Base-by-base conservation (phyloP, 1,284 basidiomycete species). In the Irpex sp. region DNA sequence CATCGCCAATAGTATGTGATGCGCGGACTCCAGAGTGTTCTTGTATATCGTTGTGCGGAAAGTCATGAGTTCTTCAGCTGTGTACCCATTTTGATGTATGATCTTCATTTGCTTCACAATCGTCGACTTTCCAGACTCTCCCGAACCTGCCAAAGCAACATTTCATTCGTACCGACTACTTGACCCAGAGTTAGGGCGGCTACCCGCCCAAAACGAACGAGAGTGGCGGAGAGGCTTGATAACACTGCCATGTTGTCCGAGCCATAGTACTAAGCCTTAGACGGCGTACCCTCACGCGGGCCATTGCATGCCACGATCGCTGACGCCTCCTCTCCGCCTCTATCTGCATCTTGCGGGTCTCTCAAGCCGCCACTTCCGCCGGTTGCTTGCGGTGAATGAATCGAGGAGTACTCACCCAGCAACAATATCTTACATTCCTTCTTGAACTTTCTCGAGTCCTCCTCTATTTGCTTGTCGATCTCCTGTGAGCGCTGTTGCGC, bases 101-200 rank as follows among this genome's bases (percentile, higher is more conserved):
- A 98, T 98, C 83, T 97, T 98, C 96, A 98, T 98, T 78, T 98
- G 97, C 78, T 98, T 98, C 56, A 98, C 95, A 68, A 98, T 95
- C 0, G 96, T 98, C 4, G 89, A 92, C 79, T 98, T 98, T 37
- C 96, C 97, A 0, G 93, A 96, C 80, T 91, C 89, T 70, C 89
- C 89, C n/a, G 88, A 89, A 63, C 87, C 87, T 87, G 69, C 26
- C 33, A 54, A 39, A 54, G n/a, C 53, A 54, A 54, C 53, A n/a
- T 8, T 54, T 54, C 33, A 31, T 31, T 54, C 19, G 53, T 54
- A 54, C 53, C 53, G 33, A 54, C 21, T 6, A 9, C 26, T 26
- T 17, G 17, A 15, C 36, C 17, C 36, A 36, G 49, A 5, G 51
- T 57, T 15, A 57, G 51, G 55, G 53, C 37, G 21, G 57, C 5